Evolutionary conservation across 371 early-diverging fungal species (phyloP), one percentile per base, ranked within the genome.

Genomic region (Entomophthora muscae): DNA sequence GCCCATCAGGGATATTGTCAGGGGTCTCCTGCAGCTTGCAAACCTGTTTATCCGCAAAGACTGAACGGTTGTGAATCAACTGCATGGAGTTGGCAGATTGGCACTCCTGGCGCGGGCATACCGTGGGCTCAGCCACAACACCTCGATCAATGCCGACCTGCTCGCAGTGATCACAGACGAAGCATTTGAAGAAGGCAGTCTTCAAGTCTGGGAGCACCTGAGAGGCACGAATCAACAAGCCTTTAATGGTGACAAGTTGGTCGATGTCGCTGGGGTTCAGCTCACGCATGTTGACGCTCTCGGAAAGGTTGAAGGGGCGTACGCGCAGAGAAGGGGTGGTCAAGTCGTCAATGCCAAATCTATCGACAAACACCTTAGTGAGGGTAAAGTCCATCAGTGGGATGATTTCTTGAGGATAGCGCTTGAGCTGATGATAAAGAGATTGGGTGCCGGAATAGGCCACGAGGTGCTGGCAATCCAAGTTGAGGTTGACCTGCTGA

Each of bases 391-490:
- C 98, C 83, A 99, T 81, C 52, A 92, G 73, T 0, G 98, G 93
- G 70, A 99, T 85, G 54, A 98, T 88, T 77, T 99, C 99, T 67
- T 95, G 91, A 28, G 99, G 99, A 76, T 97, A 99, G 53, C 85
- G 85, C 27, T 88, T 71, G 32, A 99, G 75, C 69, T 95, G 95
- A 66, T 85, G 74, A 70, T 90, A 90, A 27, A 99, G 75, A 63
- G 79, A 76, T 52, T 71, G 66, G 12, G 86, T 71, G 3, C 76
- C 74, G 42, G 70, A 66, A 68, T 85, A 92, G 1, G 83, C 78
- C n/a, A 77, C 66, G 53, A 97, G 70, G 66, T 98, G 92, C 53
- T 75, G 72, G 66, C 93, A 90, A 67, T 98, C 95, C 69, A 98
- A 75, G 70, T 98, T 97, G 66, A 97, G 72, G 67, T 78, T 82